Conservation (phyloP, 2,329 filamentous ascomycete species). For the Sarocladiaceae sp. region DNA sequence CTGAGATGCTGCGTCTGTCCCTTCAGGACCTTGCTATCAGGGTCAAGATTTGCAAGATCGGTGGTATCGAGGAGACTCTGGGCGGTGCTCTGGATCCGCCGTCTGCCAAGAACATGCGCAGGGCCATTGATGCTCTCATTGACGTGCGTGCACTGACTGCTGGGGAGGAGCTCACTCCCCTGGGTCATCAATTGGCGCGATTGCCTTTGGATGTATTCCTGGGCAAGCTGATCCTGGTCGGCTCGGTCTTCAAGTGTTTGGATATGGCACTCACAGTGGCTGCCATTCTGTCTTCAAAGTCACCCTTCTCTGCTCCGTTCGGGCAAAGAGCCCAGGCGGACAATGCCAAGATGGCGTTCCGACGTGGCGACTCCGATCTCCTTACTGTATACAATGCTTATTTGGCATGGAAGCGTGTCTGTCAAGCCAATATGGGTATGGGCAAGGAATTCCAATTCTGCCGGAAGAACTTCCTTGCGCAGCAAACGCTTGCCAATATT, state of each 20-base stretch:
- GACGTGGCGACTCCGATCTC: conserved; percentile 83
- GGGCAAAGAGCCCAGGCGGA: conserved; percentile 80
- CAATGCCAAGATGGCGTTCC: conserved; percentile 72
- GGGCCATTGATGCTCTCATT: conserved; percentile 87
- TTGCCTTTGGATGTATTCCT: conserved; percentile 91
- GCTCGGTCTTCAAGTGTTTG: conserved; percentile 82
- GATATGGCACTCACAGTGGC: conserved; percentile 91
- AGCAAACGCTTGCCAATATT: conserved; percentile 86
- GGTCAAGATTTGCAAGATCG: conserved; percentile 96
- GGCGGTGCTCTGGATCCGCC: conserved; percentile 86
- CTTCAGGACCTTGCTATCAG: conserved; percentile 92
- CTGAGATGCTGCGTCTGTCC: conserved; percentile 91
- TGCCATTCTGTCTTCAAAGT: conserved; percentile 90
- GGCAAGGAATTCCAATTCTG: conserved; percentile 85
- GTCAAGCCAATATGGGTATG: conserved; percentile 56
- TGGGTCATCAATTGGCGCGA: conserved; percentile 82
- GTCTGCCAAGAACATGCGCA: conserved; percentile 84
- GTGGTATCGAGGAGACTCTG: conserved; percentile 86
- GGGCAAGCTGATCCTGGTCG: conserved; percentile 86
- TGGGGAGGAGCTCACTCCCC: conserved; percentile 76
- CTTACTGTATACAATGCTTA: conserved; percentile 95
- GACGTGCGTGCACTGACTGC: conserved; percentile 86
- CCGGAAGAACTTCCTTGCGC: conserved; percentile 86
- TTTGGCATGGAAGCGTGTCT: conserved; percentile 78
- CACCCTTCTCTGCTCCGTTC: conserved; percentile 84